These are phyloP conservation scores for Colletotrichum sp. DNA, from an alignment of 2,329 filamentous ascomycete species.

Conservation along the genomic window DNA sequence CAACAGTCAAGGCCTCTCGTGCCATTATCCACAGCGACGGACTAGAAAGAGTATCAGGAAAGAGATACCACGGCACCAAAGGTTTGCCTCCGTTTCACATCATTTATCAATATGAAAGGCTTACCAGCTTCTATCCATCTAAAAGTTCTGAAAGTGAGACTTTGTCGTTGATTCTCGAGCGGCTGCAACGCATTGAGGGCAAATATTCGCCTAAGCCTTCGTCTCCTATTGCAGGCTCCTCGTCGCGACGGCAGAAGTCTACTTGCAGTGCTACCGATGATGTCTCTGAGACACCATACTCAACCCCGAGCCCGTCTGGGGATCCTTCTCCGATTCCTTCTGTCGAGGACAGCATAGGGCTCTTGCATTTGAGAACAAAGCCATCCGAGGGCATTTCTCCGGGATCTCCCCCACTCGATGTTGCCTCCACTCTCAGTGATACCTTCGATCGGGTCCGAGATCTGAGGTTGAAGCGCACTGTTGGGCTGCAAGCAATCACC, in stretches of 20 bases:
- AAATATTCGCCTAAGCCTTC: constrained; percentile 4
- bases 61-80: constrained; percentile 15
- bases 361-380: neutral
- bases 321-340: neutral
- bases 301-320: neutral
- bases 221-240: neutral
- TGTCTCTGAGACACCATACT: neutral
- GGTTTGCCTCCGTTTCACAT: constrained; percentile 10
- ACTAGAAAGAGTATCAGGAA: constrained; percentile 25
- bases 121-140: neutral
- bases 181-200: constrained; percentile 32
- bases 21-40: constrained; percentile 29
- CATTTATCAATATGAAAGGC: neutral
- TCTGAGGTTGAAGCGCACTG: constrained; percentile 25
- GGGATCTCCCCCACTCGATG: constrained; percentile 23
- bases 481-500: constrained; percentile 22
- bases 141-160: constrained; percentile 17
- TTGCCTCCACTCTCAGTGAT: constrained; percentile 29
- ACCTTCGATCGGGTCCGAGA: constrained; percentile 32
- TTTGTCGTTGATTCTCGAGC: constrained; percentile 31
- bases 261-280: neutral
- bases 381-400: neutral
- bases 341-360: neutral
- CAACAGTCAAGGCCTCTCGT: constrained; percentile 27
- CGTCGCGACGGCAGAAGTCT: neutral